These are phyloP conservation scores for Sphagnum contortum DNA, from an alignment of 225 moss, liverwort and hornwort species.

Conservation along the genomic window DNA sequence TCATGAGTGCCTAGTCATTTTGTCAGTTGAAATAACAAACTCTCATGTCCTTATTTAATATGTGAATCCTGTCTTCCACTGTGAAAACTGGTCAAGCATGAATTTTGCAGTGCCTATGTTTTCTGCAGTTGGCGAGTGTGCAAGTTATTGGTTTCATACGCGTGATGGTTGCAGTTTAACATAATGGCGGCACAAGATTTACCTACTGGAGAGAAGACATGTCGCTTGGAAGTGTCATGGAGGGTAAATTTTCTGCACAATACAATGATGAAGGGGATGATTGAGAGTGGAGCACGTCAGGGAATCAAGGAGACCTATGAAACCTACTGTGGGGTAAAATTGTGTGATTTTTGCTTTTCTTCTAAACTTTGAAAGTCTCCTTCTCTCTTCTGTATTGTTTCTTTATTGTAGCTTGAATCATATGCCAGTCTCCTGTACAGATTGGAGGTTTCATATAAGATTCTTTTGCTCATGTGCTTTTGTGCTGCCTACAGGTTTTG, in stretches of 20 bases:
- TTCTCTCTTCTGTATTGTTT: not conserved
- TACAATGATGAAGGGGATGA: conserved; percentile 69
- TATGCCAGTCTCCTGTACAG: no score
- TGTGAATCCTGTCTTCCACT: no score
- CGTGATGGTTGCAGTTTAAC: conserved; percentile 29
- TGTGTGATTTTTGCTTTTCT: no score
- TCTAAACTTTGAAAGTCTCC: not conserved
- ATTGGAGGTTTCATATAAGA: no score
- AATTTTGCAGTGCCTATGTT: no score
- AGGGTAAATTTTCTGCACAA: conserved; percentile 61
- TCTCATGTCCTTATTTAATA: no score
- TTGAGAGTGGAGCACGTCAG: conserved; percentile 63
- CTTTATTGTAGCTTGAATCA: not conserved
- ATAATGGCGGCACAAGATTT: conserved; percentile 46
- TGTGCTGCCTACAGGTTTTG: conserved; percentile 27
- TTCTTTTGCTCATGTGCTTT: not conserved
- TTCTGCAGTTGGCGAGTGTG: no score
- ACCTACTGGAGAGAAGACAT: conserved; percentile 49
- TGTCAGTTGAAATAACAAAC: no score
- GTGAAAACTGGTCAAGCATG: no score
- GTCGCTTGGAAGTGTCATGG: conserved; percentile 66
- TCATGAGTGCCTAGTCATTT: no score
- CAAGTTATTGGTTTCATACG: no score
- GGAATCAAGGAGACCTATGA: conserved; percentile 72
- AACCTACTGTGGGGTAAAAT: conserved; percentile 25